These are phyloP conservation scores for Candida easanensis DNA, from an alignment of 805 yeast species.

Conservation along the genomic window DNA sequence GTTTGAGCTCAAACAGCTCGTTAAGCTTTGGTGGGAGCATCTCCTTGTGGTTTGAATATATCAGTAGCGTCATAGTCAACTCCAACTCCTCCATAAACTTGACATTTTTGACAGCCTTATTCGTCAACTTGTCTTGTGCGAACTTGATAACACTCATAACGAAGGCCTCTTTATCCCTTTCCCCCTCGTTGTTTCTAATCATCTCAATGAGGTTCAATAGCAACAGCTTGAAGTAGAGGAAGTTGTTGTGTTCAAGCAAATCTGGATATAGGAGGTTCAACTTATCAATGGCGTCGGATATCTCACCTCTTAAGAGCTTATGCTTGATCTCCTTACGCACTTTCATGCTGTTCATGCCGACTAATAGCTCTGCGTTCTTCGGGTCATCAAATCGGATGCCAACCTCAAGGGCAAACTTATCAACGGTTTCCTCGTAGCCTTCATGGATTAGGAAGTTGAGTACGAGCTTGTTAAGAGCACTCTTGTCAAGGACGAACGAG, in stretches of 20 bases:
- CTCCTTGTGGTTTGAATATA: conserved; percentile 37
- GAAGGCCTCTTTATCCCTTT: conserved; percentile 42
- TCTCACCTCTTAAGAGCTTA: conserved; percentile 55
- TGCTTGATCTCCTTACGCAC: conserved; percentile 52
- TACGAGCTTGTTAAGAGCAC: conserved; percentile 37
- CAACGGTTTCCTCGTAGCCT: conserved; percentile 70
- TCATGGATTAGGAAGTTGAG: conserved; percentile 75
- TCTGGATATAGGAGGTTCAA: conserved; percentile 62
- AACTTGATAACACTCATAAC: conserved; percentile 53
- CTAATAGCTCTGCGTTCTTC: conserved; percentile 15
- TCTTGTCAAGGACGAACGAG: conserved; percentile 4
- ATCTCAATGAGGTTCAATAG: conserved; percentile 76
- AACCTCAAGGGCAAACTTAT: conserved; percentile 33
- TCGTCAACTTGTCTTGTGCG: conserved; percentile 59
- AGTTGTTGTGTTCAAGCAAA: conserved; percentile 58
- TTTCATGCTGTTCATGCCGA: conserved; percentile 49
- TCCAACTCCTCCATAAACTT: conserved; percentile 71
- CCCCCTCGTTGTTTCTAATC: conserved; percentile 40
- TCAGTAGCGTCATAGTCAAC: conserved; percentile 76
- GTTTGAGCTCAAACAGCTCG: conserved; percentile 52
- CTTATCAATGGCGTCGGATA: conserved; percentile 53
- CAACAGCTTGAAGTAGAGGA: conserved; percentile 68
- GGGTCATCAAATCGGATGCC: conserved; percentile 27
- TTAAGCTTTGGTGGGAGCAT: conserved; percentile 52
- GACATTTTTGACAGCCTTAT: conserved; percentile 55